phyloP scores from a whole-genome alignment of 1,284 basidiomycete species.

The Ganoderma resinaceum region DNA sequence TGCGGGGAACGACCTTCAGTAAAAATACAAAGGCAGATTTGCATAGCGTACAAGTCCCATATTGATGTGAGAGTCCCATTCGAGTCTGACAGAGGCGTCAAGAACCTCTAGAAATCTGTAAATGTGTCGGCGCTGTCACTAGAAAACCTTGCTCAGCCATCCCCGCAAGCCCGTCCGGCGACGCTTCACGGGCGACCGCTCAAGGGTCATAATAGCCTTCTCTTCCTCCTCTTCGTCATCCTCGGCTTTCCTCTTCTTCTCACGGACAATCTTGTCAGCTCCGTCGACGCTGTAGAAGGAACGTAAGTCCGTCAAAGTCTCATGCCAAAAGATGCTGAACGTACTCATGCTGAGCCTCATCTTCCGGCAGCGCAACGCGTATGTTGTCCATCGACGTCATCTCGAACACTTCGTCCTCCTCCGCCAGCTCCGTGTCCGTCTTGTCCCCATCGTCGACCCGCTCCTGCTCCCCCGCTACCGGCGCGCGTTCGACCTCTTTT shows the following conservation, averaged over 20 bases:
- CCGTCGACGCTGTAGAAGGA: neutral
- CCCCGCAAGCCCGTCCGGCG: neutral
- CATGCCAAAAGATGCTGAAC: neutral
- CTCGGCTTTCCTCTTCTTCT: constrained; percentile 3
- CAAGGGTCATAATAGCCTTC: neutral
- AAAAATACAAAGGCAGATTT: neutral
- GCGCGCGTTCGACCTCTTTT: neutral
- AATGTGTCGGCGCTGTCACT: neutral
- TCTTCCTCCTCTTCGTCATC: neutral
- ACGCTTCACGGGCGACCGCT: neutral
- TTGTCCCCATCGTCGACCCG: neutral
- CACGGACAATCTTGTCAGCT: neutral
- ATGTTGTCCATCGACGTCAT: constrained; percentile 5
- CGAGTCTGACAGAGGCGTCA: neutral
- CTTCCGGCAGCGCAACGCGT: neutral
- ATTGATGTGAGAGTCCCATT: neutral
- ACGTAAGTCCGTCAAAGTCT: neutral
- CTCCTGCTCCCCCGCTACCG: neutral
- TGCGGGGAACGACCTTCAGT: neutral
- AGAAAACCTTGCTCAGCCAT: neutral
- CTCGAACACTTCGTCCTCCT: constrained; percentile 3
- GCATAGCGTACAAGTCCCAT: neutral
- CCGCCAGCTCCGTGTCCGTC: neutral
- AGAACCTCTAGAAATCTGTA: neutral
- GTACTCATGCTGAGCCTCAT: neutral